Evolutionary conservation across 2,329 filamentous ascomycete genomes (phyloP), one percentile per base, ranked within the genome.

Genomic region (Pseudogymnoascus sp.): DNA sequence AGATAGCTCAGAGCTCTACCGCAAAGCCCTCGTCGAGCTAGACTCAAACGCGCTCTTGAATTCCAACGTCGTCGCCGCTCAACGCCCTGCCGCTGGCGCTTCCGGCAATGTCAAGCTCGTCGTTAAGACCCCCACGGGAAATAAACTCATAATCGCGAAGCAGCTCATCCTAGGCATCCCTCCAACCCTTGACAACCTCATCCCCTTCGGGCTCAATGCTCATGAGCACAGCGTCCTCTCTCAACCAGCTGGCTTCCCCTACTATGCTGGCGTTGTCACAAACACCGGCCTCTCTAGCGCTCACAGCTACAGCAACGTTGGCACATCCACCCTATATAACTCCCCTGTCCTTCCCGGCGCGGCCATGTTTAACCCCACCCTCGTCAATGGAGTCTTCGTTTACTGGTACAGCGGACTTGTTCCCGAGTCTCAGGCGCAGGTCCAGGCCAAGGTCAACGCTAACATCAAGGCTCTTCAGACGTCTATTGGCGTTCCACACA

Each of bases 101-200:
- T 10, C 29, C 27, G 15, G 58, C 15, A 63, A 65, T 2, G 68
- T 72, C 8, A 62, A 70, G 21, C 62, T 78, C 9, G 58, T 70
- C 8, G 70, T 73, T 9, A 60, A 64, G 38, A 74, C 75, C 2
- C 67, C 73, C 6, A 61, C 65, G 2, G 73, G 74, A 3, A 62
- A 33, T 0, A 71, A 70, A 59, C 64, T 72, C 10, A 70, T 81
- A 44, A 63, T 69, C 48, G 75, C 76, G 2, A 73, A 73, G 36
- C 75, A 77, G 60, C 66, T 81, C 1, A 64, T 81, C 9, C 70
- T 77, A 15, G 69, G 77, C n/a, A 73, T 77, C 7, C 78, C 78
- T 0, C 78, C 76, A 2, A 71, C 70, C 31, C 48, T 74, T 3
- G 65, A 72, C 0, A 74, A 72, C 58, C 69, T 80, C 4, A 4